Conservation (phyloP, 2,329 filamentous ascomycete genomes). For the Septoria linicola region DNA sequence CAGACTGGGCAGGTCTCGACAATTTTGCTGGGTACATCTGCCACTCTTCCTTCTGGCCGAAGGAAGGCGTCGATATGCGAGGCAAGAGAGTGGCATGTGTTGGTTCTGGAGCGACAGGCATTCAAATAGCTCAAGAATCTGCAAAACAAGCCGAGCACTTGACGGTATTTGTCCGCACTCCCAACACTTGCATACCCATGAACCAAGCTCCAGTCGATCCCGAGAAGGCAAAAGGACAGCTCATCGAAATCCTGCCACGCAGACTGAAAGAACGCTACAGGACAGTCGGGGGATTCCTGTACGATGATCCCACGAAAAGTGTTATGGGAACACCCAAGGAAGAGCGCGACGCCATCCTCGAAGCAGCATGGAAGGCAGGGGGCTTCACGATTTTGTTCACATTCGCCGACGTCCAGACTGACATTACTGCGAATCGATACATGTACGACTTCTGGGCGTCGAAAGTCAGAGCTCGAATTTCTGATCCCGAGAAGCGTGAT, state of each 20-base stretch:
- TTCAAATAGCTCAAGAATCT: conserved; percentile 40
- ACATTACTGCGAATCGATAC: conserved; percentile 50
- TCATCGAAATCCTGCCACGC: conserved; percentile 12
- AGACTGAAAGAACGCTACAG: conserved; percentile 40
- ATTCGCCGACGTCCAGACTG: conserved; percentile 54
- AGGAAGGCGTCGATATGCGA: conserved; percentile 22
- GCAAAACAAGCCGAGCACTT: conserved; percentile 41
- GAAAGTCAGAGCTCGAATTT: conserved; percentile 52
- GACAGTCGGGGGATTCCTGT: conserved; percentile 23
- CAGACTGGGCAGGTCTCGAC: conserved; percentile 20
- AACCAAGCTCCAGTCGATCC: conserved; percentile 40
- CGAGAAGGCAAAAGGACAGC: conserved; percentile 20
- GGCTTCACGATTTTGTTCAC: conserved; percentile 57
- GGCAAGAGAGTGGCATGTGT: conserved; percentile 43
- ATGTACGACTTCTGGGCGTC: conserved; percentile 57
- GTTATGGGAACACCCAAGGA: conserved; percentile 24
- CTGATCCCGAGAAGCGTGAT: conserved; percentile 48
- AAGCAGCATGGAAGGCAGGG: conserved; percentile 50
- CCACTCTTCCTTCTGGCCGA: conserved; percentile 44
- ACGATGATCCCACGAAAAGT: conserved; percentile 12
- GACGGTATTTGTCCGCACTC: conserved; percentile 64
- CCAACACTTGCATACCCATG: conserved; percentile 65
- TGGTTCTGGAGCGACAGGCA: conserved; percentile 44
- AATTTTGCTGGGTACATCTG: conserved; percentile 16
- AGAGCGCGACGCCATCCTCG: conserved; percentile 50